Conservation (phyloP, 768 basidiomycete genomes). For the Udeniomyces megalosporus region DNA sequence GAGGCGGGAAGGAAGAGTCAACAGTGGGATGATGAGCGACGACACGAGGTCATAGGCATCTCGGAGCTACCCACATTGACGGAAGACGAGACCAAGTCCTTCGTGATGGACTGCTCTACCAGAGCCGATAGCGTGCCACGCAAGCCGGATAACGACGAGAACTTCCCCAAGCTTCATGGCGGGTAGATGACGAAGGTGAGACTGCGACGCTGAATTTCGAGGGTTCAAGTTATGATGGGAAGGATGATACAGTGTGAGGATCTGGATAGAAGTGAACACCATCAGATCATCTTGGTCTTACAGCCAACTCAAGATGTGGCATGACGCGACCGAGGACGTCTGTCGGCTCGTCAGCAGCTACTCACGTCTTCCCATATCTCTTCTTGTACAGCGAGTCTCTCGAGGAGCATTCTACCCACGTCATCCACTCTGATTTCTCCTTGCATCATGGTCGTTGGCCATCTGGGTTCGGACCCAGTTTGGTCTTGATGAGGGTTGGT, state of each 20-base stretch:
- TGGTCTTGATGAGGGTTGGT: not conserved
- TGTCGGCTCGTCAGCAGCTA: not conserved
- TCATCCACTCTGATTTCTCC: not conserved
- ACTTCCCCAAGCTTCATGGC: not conserved
- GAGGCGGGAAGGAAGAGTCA: no score
- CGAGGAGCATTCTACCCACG: not conserved
- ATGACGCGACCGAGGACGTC: no score
- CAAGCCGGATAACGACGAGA: not conserved
- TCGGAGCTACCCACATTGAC: not conserved
- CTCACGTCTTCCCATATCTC: constrained; percentile 3
- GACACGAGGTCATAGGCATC: no score
- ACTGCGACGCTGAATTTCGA: not conserved
- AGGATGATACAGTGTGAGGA: not conserved
- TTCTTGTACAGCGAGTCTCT: not conserved
- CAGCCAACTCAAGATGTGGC: no score
- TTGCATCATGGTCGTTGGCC: not conserved
- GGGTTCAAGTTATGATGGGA: not conserved
- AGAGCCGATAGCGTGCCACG: not conserved
- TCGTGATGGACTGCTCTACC: not conserved
- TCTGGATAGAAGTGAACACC: not conserved
- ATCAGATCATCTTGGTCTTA: no score
- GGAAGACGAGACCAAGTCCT: not conserved
- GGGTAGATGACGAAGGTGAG: not conserved
- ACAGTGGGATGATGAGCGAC: no score
- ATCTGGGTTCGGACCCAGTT: not conserved